phyloP scores from a whole-genome alignment of 140 eudicot genomes.

The Anethum foeniculum region DNA sequence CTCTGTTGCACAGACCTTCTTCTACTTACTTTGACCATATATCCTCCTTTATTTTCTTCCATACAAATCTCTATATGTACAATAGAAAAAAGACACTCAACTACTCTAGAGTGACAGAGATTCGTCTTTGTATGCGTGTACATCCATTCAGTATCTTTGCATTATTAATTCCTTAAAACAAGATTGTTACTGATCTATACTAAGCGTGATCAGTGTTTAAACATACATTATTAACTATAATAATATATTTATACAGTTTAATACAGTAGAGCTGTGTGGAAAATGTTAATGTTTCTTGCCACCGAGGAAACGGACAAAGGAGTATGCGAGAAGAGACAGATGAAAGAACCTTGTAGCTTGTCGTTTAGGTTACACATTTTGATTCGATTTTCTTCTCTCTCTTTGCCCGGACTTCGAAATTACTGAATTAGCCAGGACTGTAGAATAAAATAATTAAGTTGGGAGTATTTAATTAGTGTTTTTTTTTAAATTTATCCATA shows the following conservation, averaged over 20 bases:
- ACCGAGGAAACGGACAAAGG: constrained; percentile 48
- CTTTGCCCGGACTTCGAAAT: not conserved
- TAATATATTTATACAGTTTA: not conserved
- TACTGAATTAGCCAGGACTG: not conserved
- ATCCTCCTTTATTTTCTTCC: not conserved
- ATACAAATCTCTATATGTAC: not conserved
- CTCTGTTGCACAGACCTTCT: constrained; percentile 8
- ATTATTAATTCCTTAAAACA: not conserved
- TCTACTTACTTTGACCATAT: constrained; percentile 28
- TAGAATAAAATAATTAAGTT: not conserved
- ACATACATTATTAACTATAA: not conserved
- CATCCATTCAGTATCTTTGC: constrained; percentile 1
- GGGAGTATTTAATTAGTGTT: not conserved
- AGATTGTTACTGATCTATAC: not conserved
- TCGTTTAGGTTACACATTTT: constrained; percentile 30
- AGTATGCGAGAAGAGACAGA: constrained; percentile 39
- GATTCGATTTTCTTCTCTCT: constrained; percentile 29
- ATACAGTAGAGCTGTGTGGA: not conserved
- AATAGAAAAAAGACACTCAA: not conserved
- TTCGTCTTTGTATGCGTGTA: constrained; percentile 5
- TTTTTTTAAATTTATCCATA: constrained; percentile 20
- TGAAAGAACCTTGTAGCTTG: constrained; percentile 45
- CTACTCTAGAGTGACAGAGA: not conserved
- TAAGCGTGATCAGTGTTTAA: constrained; percentile 5
- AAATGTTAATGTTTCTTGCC: constrained; percentile 13